Evolutionary conservation across 2,329 filamentous ascomycete species (phyloP).

Genomic region (Mariannaea elegans): DNA sequence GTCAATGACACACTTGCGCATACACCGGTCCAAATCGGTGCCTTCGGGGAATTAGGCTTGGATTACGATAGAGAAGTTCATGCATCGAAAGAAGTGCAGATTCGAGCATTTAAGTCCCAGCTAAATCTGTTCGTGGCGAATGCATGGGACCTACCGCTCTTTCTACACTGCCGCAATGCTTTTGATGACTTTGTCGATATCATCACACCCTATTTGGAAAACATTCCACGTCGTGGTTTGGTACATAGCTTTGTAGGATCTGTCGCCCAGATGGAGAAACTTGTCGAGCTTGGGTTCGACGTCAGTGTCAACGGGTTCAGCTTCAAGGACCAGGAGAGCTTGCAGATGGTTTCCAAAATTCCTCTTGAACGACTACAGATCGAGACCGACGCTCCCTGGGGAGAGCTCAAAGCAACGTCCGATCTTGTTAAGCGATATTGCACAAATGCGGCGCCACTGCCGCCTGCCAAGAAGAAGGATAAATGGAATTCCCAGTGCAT

Average conservation of each 20-base stretch:
- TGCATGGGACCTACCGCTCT: slow-evolving; percentile 12
- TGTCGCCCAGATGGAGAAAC: slow-evolving; percentile 36
- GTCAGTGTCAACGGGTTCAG: slow-evolving; percentile 58
- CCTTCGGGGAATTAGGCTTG: slow-evolving; percentile 60
- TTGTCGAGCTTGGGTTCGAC: slow-evolving; percentile 33
- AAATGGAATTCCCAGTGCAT: slow-evolving; percentile 56
- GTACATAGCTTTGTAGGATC: slow-evolving; percentile 41
- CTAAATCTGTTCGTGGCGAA: slow-evolving; percentile 38
- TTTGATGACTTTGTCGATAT: slow-evolving; percentile 1
- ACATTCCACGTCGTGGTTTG: slow-evolving; percentile 33
- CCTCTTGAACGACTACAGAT: slow-evolving; percentile 35
- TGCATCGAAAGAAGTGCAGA: slow-evolving; percentile 48
- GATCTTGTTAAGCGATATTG: slow-evolving; percentile 51
- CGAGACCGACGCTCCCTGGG: slow-evolving; percentile 42
- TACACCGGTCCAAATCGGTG: slow-evolving; percentile 46
- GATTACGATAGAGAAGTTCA: slow-evolving; percentile 58
- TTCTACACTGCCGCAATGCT: neutral
- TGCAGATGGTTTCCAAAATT: slow-evolving; percentile 37
- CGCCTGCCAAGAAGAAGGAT: slow-evolving; percentile 57
- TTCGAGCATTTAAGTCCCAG: slow-evolving; percentile 35
- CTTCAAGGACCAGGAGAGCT: slow-evolving; percentile 41
- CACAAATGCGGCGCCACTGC: slow-evolving; percentile 47
- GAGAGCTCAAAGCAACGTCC: slow-evolving; percentile 36
- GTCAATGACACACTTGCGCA: slow-evolving; percentile 38
- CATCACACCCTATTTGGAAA: neutral